Evolutionary conservation across 352 stramenopile genomes (phyloP), one percentile per base, ranked within the genome.

Genomic region (Pythium rishiriense): DNA sequence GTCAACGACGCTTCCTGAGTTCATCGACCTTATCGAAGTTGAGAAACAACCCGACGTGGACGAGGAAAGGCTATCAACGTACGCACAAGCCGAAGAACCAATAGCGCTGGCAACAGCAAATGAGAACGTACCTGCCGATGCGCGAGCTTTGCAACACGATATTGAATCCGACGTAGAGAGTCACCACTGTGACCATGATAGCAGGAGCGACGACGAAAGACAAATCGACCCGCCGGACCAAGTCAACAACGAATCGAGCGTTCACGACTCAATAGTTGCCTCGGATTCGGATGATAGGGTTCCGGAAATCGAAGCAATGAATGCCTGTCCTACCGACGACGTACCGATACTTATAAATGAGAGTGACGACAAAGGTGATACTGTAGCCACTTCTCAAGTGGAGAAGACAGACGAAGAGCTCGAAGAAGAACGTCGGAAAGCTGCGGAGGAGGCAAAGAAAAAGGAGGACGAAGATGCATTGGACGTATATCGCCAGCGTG

Each of bases 401-500:
- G 10, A 66, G n/a, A 76, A 73, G 46, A 58, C 60, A 0, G 41
- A 54, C 24, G 75, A 82, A 29, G 77, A 82, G 31, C 55, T 73
- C 12, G 69, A 85, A 51, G 58, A 76, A 55, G 72, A 87, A 29
- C 62, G 45, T 28, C 59, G 63, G 22, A 47, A 65, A 61, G 58
- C 61, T 22, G 67, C 55, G 0, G 78, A 87, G 64, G 78, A 85
- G 25, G 74, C 76, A 4, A 88, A 85, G 49, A 78, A 79, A 56
- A 76, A 81, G 47, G 69, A 85, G 24, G 82, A 87, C n/a, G 81
- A 88, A 29, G 58, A 71, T 7, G 68, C 64, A 3, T 84, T 91
- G 26, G 82, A 88, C 24, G 74, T 84, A 1, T 91, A 87, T 55
- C 76, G 82, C 15, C 82, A 89, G 58, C 74, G 82, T 12, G 82